phyloP scores from a whole-genome alignment of 1,139 yeast species.

The Protomyces pachydermus region DNA sequence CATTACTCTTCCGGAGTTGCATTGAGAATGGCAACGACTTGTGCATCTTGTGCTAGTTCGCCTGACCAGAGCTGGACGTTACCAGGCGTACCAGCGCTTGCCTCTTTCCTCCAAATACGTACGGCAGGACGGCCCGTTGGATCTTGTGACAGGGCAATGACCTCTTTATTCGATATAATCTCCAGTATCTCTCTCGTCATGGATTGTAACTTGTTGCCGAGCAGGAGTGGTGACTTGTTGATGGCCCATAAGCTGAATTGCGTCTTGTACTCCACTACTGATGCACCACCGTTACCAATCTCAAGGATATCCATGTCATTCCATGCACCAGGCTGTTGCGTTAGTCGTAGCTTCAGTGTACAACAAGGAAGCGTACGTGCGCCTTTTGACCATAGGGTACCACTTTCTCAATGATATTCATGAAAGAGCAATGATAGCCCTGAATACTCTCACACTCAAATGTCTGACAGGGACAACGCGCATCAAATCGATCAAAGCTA shows the following conservation, averaged over 20 bases:
- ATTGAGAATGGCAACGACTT: not conserved
- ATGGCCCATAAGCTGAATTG: slow-evolving; percentile 39
- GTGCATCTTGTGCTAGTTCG: not conserved
- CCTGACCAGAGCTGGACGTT: not conserved
- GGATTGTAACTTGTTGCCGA: slow-evolving; percentile 37
- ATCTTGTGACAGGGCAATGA: slow-evolving; percentile 38
- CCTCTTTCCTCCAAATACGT: slow-evolving; percentile 32
- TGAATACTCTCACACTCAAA: slow-evolving; percentile 34
- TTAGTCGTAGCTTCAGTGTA: slow-evolving; percentile 22
- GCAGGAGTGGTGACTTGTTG: slow-evolving; percentile 37
- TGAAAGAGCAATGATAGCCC: slow-evolving; percentile 37
- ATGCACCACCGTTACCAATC: slow-evolving; percentile 39
- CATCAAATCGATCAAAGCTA: slow-evolving; percentile 36
- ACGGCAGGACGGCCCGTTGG: slow-evolving; percentile 34
- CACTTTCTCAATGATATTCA: slow-evolving; percentile 32
- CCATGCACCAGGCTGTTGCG: slow-evolving; percentile 37
- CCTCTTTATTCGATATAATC: slow-evolving; percentile 35
- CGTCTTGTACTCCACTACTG: slow-evolving; percentile 36
- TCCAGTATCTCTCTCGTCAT: slow-evolving; percentile 34
- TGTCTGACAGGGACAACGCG: slow-evolving; percentile 38
- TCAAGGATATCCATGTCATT: slow-evolving; percentile 39
- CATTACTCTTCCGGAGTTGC: not conserved
- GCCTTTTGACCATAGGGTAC: slow-evolving; percentile 33
- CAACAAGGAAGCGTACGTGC: slow-evolving; percentile 30
- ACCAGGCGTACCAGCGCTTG: not conserved